phyloP scores from a whole-genome alignment of 2,329 filamentous ascomycete genomes.

The Arthrobotrys sinensis region DNA sequence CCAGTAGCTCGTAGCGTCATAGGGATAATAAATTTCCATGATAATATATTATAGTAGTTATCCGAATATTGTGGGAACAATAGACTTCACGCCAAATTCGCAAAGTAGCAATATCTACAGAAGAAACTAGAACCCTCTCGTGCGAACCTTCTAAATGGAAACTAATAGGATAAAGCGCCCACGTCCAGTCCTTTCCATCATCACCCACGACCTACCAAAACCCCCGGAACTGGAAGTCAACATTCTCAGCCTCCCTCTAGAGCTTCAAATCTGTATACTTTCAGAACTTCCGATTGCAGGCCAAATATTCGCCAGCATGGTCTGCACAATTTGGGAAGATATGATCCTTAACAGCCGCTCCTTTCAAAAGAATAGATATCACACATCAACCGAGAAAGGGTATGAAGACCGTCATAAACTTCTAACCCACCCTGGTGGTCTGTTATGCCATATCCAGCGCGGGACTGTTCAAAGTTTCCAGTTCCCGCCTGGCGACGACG shows the following conservation, averaged over 20 bases:
- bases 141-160: too few species aligned
- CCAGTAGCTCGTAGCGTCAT: too few species aligned
- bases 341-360: not conserved
- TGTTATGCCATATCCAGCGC: not conserved
- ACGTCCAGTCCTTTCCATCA: not conserved
- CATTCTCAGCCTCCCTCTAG: slow-evolving; percentile 2
- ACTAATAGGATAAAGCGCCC: too few species aligned
- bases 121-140: too few species aligned
- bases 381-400: not conserved
- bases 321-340: slow-evolving; percentile 5
- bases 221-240: not conserved
- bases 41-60: too few species aligned
- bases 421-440: not conserved
- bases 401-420: not conserved
- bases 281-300: not conserved
- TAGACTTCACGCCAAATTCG: too few species aligned
- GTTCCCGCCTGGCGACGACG: not conserved
- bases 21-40: too few species aligned
- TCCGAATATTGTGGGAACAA: too few species aligned
- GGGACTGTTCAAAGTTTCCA: not conserved
- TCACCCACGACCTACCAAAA: not conserved
- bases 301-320: slow-evolving; percentile 19
- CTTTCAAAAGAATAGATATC: slow-evolving; percentile 3
- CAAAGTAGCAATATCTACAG: too few species aligned
- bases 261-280: slow-evolving; percentile 15